Evolutionary conservation across 2,329 filamentous ascomycete species (phyloP).

Genomic region (Trichoderma afroharzianum): DNA sequence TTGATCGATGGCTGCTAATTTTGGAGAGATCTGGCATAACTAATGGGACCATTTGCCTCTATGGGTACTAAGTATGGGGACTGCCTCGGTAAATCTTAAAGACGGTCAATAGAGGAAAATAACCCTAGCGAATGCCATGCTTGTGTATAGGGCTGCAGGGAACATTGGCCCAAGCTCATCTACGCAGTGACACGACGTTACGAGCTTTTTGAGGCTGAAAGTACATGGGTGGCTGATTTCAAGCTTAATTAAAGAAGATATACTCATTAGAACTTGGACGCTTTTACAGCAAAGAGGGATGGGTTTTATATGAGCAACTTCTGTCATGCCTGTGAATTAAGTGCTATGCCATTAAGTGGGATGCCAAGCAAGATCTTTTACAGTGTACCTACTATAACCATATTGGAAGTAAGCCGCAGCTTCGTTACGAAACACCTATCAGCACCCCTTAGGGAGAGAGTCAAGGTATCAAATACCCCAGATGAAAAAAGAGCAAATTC

Average conservation of each 20-base stretch:
- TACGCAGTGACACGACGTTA: not conserved
- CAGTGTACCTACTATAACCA: not conserved
- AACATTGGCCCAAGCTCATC: not conserved
- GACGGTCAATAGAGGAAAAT: not conserved
- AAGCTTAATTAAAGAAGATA: not conserved
- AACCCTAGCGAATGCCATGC: not conserved
- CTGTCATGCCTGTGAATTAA: not conserved
- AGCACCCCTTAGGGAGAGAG: not conserved
- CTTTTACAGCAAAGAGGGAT: not conserved
- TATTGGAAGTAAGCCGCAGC: not conserved
- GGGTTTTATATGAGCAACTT: not conserved
- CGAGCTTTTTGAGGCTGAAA: not conserved
- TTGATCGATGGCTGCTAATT: not conserved
- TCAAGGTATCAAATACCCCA: not conserved
- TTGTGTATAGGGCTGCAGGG: not conserved
- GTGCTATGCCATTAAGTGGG: not conserved
- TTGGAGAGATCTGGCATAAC: not conserved
- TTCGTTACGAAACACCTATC: not conserved
- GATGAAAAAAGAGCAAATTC: not conserved
- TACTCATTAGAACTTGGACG: not conserved
- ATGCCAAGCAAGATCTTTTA: not conserved
- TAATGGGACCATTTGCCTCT: not conserved
- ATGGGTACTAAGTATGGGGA: not conserved
- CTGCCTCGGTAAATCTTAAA: not conserved
- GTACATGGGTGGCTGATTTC: not conserved